phyloP scores from a whole-genome alignment of 176 grass and related monocot species.

The Cenchrus fungigraminus region DNA sequence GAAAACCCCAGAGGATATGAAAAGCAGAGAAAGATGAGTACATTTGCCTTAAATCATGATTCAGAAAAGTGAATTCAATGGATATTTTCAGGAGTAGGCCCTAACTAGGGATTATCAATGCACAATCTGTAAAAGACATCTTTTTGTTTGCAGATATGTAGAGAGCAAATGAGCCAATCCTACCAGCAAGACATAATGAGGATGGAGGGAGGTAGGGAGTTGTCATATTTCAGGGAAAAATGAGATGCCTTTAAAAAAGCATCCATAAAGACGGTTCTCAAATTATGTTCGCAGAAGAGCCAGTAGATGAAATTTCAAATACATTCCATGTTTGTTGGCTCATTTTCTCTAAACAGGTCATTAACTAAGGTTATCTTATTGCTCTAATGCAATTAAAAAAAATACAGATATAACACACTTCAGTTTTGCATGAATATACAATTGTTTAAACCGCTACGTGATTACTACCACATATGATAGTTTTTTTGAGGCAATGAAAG shows the following conservation, averaged over 20 bases:
- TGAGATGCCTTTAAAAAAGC: not conserved
- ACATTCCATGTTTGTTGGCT: not conserved
- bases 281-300: not conserved
- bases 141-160: not conserved
- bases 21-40: not conserved
- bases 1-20: slow-evolving; percentile 2
- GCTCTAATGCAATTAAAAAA: not conserved
- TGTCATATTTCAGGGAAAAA: not conserved
- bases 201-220: not conserved
- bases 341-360: not conserved
- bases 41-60: not conserved
- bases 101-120: not conserved
- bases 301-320: not conserved
- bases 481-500: not conserved
- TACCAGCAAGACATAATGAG: not conserved
- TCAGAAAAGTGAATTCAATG: not conserved
- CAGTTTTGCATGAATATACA: not conserved
- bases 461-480: not conserved
- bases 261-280: not conserved
- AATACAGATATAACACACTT: not conserved
- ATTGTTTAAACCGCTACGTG: not conserved
- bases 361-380: not conserved
- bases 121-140: not conserved
- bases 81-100: not conserved
- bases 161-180: not conserved